Conservation (phyloP, 2,329 filamentous ascomycete genomes). For the Xylariomycetidae sp. region DNA sequence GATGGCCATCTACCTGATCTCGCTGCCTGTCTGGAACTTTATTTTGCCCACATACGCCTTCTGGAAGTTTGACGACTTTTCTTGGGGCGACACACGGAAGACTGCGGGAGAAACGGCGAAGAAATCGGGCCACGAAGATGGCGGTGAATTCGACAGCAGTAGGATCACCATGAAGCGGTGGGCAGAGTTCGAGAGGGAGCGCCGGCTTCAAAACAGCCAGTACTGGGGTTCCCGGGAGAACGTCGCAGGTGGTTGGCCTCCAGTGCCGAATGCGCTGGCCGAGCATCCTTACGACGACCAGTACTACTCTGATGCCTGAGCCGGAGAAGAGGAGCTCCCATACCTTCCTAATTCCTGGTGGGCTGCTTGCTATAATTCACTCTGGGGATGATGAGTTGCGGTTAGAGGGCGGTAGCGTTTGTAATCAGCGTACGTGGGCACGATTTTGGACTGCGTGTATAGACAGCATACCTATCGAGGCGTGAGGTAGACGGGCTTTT, state of each 20-base stretch:
- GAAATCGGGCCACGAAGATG: conserved; percentile 78
- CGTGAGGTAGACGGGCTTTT: too few species aligned
- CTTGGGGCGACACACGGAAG: conserved; percentile 96
- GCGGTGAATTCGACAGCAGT: conserved; percentile 95
- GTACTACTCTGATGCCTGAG: conserved; percentile 48
- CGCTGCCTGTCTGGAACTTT: conserved; percentile 96
- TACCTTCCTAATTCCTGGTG: too few species aligned
- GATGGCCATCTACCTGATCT: conserved; percentile 95
- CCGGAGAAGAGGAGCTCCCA: too few species aligned
- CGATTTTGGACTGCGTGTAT: too few species aligned
- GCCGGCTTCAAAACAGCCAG: conserved; percentile 38
- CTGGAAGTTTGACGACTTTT: conserved; percentile 99
- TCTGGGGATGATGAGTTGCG: too few species aligned
- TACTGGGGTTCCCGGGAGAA: conserved; percentile 51
- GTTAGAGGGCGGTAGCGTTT: too few species aligned
- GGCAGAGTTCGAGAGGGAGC: conserved; percentile 84
- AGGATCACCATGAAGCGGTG: conserved; percentile 99
- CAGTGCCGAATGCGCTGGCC: conserved; percentile 26
- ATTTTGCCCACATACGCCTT: conserved; percentile 89
- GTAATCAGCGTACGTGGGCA: too few species aligned
- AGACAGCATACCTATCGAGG: too few species aligned
- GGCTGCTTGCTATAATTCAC: too few species aligned
- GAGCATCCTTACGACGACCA: conserved; percentile 46
- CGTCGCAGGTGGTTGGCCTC: conserved; percentile 40
- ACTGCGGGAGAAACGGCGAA: conserved; percentile 85